Evolutionary conservation across 2,329 filamentous ascomycete genomes (phyloP).

Genomic region (Verticillium albo-atrum): DNA sequence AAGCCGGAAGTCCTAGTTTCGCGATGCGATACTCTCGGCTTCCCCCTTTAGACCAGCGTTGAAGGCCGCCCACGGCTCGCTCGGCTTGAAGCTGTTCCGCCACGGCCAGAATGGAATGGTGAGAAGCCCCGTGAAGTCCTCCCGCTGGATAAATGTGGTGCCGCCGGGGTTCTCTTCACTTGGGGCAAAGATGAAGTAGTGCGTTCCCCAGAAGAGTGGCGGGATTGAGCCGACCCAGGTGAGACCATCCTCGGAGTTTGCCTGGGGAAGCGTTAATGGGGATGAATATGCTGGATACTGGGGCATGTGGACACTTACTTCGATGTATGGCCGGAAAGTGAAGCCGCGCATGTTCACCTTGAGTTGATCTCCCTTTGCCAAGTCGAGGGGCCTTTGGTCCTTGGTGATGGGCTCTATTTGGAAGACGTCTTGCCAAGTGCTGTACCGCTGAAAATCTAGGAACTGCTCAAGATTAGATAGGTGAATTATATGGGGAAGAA

Average conservation of each 20-base stretch:
- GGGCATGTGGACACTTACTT: not conserved
- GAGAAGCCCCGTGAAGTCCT: constrained; percentile 12
- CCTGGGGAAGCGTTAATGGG: not conserved
- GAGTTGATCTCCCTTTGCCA: not conserved
- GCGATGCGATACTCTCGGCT: constrained; percentile 1
- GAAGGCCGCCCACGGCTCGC: constrained; percentile 4
- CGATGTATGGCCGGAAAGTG: not conserved
- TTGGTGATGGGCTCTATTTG: not conserved
- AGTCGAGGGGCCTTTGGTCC: not conserved
- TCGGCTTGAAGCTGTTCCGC: not conserved
- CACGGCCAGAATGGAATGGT: constrained; percentile 6
- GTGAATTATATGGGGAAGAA: not conserved
- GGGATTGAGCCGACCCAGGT: constrained; percentile 13
- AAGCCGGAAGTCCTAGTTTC: not conserved
- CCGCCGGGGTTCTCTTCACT: constrained; percentile 13
- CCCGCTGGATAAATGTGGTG: constrained; percentile 16
- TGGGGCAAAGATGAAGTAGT: constrained; percentile 14
- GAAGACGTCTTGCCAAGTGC: not conserved
- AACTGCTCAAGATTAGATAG: not conserved
- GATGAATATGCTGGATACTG: no score
- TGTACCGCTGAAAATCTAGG: not conserved
- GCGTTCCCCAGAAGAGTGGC: constrained; percentile 13
- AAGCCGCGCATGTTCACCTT: not conserved
- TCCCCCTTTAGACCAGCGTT: constrained; percentile 6
- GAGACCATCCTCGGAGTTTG: constrained; percentile 9